Evolutionary conservation across 345 rosid genomes (phyloP), one percentile per base, ranked within the genome.

Genomic region (Acer negundo): DNA sequence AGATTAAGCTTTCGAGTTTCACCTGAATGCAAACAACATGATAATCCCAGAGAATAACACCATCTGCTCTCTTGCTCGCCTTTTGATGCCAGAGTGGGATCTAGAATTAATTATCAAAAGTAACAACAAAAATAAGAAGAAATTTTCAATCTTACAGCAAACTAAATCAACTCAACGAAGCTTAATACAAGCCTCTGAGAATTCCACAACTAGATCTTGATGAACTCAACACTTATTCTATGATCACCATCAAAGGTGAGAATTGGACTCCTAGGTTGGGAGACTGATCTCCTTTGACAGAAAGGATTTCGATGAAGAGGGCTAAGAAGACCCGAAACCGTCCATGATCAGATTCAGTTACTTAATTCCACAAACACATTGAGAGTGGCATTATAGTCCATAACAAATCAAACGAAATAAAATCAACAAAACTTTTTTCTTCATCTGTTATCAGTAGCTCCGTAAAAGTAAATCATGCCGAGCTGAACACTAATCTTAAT

Each of bases 1-100:
- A 56, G 44, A 9, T 66, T 59, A 22, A 61, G 26, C 46, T 40
- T 66, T 76, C 6, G 38, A 35, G 38, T 35, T 35, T 35, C 78
- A 90, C 97, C 94, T 95, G 98, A 72, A 95, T 67, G 78, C 97
- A 95, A 51, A 93, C 79, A 55, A 83, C 97, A 85, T 93, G 97
- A 85, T 92, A 93, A 85, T 93, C 98, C 97, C 97, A 95, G 4
- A 93, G 87, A 55, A 89, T 81, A 69, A 92, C 68, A 11, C 97
- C 97, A 86, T 95, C 97, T 12, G 95, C 91, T 78, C 94, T 89
- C 16, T 47, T 56, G 82, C 98, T 93, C 64, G 97, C 95, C 87
- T 92, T 89, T 78, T 95, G 98, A 90, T 95, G 86, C 98, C 98
- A 95, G 35, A 95, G 77, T 19, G 98, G 97, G 80, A 92, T 85